Evolutionary conservation across 169 alveolate species (phyloP), one percentile per base, ranked within the genome.

Genomic region (Plasmodium knowlesi): DNA sequence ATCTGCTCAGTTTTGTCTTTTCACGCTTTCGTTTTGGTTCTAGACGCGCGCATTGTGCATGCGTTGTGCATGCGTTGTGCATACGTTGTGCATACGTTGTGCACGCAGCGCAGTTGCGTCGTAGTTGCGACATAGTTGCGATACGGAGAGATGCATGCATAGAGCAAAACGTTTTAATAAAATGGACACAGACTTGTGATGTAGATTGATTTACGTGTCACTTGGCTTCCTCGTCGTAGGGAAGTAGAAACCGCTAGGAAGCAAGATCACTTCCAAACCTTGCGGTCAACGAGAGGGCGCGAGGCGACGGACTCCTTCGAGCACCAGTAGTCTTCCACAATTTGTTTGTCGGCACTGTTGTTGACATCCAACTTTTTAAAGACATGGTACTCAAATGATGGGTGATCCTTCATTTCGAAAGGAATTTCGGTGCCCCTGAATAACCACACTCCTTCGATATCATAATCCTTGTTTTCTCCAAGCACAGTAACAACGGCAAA

Each of bases 401-500:
- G 99, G 92, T 98, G 99, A 25, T 98, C 99, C 82, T 96, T 95
- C 98, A 99, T 96, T 93, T 95, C 96, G 81, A 95, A 94, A 9
- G 99, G 99, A 25, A 98, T 95, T 22, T 97, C 99, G 8, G 85
- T 94, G 50, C 99, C 99, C 96, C 99, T 98, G 97, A 98, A 98
- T 93, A 99, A 85, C 99, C 99, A 98, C 6, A 98, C 99, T 14
- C 99, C 99, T 93, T 95, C 97, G 61, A 98, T 97, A 82, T 98
- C 99, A 84, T 97, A 97, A 92, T 96, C 82, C 50, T 98, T 98
- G 57, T 94, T 98, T 76, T 97, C 98, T 34, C 99, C 99, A 85
- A 98, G 95, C 19, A 99, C 98, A 57, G 98, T 97, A 46, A 98
- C 96, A 34, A 98, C 98, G 73, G 98, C 99, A 95, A 98, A 99